Conservation (phyloP, 1,139 yeast genomes). For the Scheffersomyces lignicola region DNA sequence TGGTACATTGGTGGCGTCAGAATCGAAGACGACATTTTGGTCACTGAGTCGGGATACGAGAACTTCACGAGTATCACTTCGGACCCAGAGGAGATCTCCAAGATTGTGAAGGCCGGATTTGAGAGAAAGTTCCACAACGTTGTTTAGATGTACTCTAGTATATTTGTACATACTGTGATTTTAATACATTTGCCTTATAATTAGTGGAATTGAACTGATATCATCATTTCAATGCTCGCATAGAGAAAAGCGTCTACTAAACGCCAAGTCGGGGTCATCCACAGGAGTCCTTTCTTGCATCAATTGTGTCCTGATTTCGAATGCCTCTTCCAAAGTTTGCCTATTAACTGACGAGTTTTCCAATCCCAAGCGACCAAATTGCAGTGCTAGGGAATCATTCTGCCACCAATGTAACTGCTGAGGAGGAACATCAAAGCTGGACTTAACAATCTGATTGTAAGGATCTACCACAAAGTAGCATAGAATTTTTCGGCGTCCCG, state of each 20-base stretch:
- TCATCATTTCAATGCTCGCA: constrained; percentile 38
- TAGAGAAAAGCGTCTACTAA: constrained; percentile 21
- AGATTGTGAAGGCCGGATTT: constrained; percentile 72
- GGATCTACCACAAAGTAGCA: constrained; percentile 46
- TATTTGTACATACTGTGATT: neutral
- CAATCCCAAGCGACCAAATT: constrained; percentile 12
- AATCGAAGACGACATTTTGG: constrained; percentile 88
- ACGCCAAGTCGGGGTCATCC: constrained; percentile 15
- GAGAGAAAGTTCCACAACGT: constrained; percentile 64
- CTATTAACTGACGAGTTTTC: constrained; percentile 17
- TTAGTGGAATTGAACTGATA: too few relatives aligned
- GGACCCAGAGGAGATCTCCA: constrained; percentile 78
- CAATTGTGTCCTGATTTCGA: constrained; percentile 23
- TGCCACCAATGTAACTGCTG: constrained; percentile 42
- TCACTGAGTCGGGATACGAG: constrained; percentile 75
- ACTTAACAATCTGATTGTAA: constrained; percentile 24
- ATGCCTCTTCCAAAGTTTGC: constrained; percentile 24
- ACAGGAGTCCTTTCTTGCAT: constrained; percentile 33
- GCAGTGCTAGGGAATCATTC: constrained; percentile 15
- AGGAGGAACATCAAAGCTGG: constrained; percentile 39
- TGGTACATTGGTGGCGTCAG: constrained; percentile 94
- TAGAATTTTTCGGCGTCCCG: constrained; percentile 41
- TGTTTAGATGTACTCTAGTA: constrained; percentile 28
- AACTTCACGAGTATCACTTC: constrained; percentile 80
- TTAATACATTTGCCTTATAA: too few relatives aligned